Base-by-base conservation (phyloP, 1,284 basidiomycete genomes). In the Rhodofomes roseus region DNA sequence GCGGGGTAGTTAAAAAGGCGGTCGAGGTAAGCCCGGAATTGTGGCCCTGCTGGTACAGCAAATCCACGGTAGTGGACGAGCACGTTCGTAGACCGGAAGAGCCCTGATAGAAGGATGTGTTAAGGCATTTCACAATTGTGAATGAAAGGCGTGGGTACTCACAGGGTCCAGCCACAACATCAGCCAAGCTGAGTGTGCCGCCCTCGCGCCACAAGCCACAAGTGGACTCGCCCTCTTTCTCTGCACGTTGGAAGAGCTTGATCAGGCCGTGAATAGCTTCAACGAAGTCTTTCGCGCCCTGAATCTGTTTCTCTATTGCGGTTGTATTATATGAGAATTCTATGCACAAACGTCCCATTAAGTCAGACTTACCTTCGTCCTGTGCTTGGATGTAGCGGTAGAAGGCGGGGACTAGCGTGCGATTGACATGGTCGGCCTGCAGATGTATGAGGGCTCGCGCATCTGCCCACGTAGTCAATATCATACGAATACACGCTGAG, bases 361-460 rank as follows among this genome's bases (percentile, higher is more conserved):
- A n/a, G 12, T 14, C 27, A 11, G 29, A n/a, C 31, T 1, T 51
- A 67, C 70, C 68, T 64, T 65, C 62, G 25, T 86, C 84, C 71
- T 92, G 91, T 0, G 89, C 86, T 75, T 93, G 90, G 12, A 93
- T 78, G 68, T 81, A 92, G 25, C 88, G 83, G 67, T 93, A 93
- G 74, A 93, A 93, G 0, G 87, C 80, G 1, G 91, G 90, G 11
- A 93, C 79, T 48, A 93, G 71, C 20, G 73, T 72, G 6, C 86
- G 84, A 64, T 83, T 87, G 70, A 86, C 75, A 65, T 87, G 84
- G 73, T 92, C 89, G 7, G 81, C 79, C 68, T 90, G 85, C 5
- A 93, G 80, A 20, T 87, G 83, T 14, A 86, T 78, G 22, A 89
- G 77, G 1, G 86, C 87, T 0, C 87, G 79, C 1, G 83, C 82